Evolutionary conservation across 352 stramenopile genomes (phyloP), one percentile per base, ranked within the genome.

Genomic region (Pythium grandisporangium): DNA sequence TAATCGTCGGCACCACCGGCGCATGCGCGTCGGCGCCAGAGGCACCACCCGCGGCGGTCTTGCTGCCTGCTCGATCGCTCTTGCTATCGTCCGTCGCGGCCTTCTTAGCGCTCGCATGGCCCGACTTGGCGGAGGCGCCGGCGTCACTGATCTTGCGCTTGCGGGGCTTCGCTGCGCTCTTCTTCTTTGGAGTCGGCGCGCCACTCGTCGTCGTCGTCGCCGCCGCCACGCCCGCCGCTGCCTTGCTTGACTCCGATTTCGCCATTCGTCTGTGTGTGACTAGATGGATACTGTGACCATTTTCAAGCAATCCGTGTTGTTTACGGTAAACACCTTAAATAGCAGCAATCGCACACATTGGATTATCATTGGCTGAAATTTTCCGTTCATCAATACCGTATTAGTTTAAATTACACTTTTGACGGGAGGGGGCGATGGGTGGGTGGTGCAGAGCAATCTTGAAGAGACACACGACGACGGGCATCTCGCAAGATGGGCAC

Each of bases 141-240:
- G 61, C 75, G 37, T 88, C 75, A 41, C 75, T 88, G 25, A 55
- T 61, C 53, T 88, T 88, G 49, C 75, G 75, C 58, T 88, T 88
- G 22, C 75, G 71, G 16, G 67, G 45, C 56, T 88, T 88, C 16
- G 75, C 51, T 26, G 63, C 48, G 23, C 45, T 66, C 61, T 88
- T 88, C 72, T 88, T 88, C 66, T 88, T 88, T 21, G 53, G 50
- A 4, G 49, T 39, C 3, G 29, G 36, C 2, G 30, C 43, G 3
- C 25, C 42, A 3, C 27, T 44, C 17, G 50, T 37, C 27, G 55
- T 66, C 13, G 27, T 19, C 33, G 51, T 55, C 6, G 53, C 22
- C 13, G 36, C 30, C 14, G 32, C 22, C 13, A 11, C 33, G 5
- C 27, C 44, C 4, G 37, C 35, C 21, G 25, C 46, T 6, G 14